Conservation (phyloP, 2,329 filamentous ascomycete genomes). For the Cladophialophora yegresii region DNA sequence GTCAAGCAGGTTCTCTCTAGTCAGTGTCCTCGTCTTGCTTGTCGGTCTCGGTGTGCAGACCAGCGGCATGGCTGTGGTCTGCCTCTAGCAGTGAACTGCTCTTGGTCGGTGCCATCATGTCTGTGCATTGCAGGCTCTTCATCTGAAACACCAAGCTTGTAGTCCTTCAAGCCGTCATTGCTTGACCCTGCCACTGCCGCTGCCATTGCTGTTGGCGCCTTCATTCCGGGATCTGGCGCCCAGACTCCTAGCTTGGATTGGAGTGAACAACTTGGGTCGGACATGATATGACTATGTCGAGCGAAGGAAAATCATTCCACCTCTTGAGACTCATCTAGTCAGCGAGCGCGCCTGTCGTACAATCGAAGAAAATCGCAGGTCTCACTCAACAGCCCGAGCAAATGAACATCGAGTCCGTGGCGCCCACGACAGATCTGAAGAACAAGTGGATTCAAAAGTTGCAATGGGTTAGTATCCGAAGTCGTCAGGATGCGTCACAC, state of each 20-base stretch:
- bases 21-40: not conserved
- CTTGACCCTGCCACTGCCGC: not conserved
- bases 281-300: not conserved
- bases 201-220: no score
- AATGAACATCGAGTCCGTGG: not conserved
- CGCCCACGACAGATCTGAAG: not conserved
- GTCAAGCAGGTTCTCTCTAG: not conserved
- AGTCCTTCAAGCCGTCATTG: not conserved
- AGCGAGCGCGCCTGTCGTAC: not conserved
- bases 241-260: not conserved
- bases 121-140: not conserved
- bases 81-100: no score
- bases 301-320: not conserved
- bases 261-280: not conserved
- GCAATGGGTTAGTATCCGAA: not conserved
- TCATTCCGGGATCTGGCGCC: not conserved
- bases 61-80: no score
- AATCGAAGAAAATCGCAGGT: not conserved
- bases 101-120: not conserved
- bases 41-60: not conserved
- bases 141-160: not conserved
- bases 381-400: not conserved
- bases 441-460: not conserved
- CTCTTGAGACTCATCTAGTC: not conserved
- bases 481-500: not conserved